Percentiles rank a stretch among this genome's conserved stretches.
phyloP scores from a whole-genome alignment of 1,139 yeast species.

The Debaryomyces subglobosus region DNA sequence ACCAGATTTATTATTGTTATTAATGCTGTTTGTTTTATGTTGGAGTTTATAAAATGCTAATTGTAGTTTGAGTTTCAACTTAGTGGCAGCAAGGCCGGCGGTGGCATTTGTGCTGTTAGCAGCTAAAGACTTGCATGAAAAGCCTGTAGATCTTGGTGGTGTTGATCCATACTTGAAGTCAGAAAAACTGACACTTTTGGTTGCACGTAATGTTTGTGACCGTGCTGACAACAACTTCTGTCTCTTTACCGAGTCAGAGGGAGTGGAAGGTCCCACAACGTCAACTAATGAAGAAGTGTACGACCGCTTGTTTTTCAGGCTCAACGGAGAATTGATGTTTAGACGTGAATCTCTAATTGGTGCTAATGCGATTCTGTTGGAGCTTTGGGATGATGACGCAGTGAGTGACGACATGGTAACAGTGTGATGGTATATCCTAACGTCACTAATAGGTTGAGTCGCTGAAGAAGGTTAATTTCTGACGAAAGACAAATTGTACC shows the following conservation, averaged over 20 bases:
- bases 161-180: slow-evolving; percentile 22
- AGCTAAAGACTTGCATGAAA: neutral
- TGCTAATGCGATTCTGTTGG: slow-evolving; percentile 41
- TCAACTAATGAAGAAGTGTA: slow-evolving; percentile 7
- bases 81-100: slow-evolving; percentile 55
- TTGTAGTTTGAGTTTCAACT: slow-evolving; percentile 69
- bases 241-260: neutral
- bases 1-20: neutral
- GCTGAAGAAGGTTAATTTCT: neutral
- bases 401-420: slow-evolving; percentile 9
- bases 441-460: neutral
- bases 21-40: slow-evolving; percentile 17
- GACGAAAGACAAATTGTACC: slow-evolving; percentile 1
- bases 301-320: slow-evolving; percentile 9
- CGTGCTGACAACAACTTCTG: neutral
- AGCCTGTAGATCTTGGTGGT: neutral
- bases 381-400: slow-evolving; percentile 8
- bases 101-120: slow-evolving; percentile 20
- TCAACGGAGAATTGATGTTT: slow-evolving; percentile 25
- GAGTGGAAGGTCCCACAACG: slow-evolving; percentile 4
- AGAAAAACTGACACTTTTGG: slow-evolving; percentile 28
- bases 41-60: slow-evolving; percentile 77
- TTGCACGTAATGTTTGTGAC: slow-evolving; percentile 11
- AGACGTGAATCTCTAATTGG: slow-evolving; percentile 36
- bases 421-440: neutral